Evolutionary conservation across 768 basidiomycete genomes (phyloP).

Genomic region (Cystobasidium onofrii): DNA sequence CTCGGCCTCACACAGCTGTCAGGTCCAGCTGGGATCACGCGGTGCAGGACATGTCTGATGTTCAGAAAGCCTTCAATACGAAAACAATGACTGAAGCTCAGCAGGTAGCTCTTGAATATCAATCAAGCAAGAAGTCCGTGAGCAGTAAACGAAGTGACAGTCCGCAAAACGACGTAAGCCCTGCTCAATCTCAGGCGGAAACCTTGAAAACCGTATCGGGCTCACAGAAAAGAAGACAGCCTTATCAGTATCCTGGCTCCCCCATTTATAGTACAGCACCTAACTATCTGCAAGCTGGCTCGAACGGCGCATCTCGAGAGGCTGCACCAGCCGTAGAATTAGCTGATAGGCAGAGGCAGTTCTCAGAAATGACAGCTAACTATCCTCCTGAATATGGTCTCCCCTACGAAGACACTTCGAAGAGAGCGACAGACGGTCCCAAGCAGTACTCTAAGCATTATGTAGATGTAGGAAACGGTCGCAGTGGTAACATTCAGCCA

Average conservation of each 20-base stretch:
- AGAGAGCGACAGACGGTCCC: not conserved
- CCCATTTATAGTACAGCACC: conserved; percentile 16
- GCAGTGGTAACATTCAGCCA: not conserved
- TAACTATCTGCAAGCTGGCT: not conserved
- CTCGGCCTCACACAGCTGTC: not conserved
- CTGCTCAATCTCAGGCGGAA: not conserved
- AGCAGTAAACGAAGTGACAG: not conserved
- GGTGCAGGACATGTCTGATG: not conserved
- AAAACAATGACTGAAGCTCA: not conserved
- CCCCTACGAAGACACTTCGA: not conserved
- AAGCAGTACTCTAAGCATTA: not conserved
- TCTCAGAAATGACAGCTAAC: not conserved
- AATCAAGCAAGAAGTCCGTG: not conserved
- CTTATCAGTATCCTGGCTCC: conserved; percentile 21
- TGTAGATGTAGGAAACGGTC: not conserved
- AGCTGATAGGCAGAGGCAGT: conserved; percentile 2
- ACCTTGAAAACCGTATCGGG: not conserved
- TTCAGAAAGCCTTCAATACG: not conserved
- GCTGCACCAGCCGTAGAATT: conserved; percentile 23
- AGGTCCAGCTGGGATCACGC: not conserved
- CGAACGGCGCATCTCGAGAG: not conserved
- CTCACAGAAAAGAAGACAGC: not conserved
- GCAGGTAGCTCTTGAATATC: not conserved
- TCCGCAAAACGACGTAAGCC: not conserved
- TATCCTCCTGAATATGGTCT: conserved; percentile 21